These are phyloP conservation scores for Artemisia annua DNA, from an alignment of 129 eudicot genomes.

Conservation along the genomic window DNA sequence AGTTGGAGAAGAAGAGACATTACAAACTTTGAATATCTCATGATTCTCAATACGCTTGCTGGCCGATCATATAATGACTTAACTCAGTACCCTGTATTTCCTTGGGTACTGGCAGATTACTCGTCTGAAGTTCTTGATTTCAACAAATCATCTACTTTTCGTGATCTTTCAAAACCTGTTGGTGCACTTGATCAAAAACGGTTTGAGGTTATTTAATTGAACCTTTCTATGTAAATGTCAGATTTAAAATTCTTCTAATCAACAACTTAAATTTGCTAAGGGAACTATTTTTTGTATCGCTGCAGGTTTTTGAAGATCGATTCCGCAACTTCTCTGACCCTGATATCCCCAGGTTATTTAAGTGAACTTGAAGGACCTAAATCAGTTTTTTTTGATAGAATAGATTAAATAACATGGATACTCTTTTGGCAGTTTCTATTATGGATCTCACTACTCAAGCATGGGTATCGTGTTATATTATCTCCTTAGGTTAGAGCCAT, in stretches of 20 bases:
- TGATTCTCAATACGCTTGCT: conserved; percentile 88
- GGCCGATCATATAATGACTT: conserved; percentile 97
- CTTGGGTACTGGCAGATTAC: conserved; percentile 94
- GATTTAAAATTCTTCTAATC: conserved; percentile 1
- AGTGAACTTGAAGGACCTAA: background rate
- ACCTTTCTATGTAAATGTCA: conserved; percentile 15
- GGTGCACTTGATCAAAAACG: conserved; percentile 95
- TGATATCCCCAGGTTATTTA: conserved; percentile 89
- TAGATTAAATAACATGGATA: conserved; percentile 5
- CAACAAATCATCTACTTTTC: conserved; percentile 90
- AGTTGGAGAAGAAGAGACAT: conserved; percentile 99
- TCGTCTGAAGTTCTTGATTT: conserved; percentile 88
- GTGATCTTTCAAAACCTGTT: conserved; percentile 97
- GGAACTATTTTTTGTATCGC: conserved; percentile 17
- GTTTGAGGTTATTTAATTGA: conserved; percentile 71
- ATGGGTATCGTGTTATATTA: conserved; percentile 96
- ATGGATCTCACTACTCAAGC: conserved; percentile 99
- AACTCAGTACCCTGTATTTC: conserved; percentile 96
- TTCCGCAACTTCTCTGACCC: conserved; percentile 90
- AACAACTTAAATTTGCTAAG: background rate
- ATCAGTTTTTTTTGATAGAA: background rate
- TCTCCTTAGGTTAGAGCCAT: conserved; percentile 92
- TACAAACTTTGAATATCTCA: conserved; percentile 90
- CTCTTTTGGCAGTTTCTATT: conserved; percentile 78
- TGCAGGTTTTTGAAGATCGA: conserved; percentile 96